Conservation (phyloP, 2,329 filamentous ascomycete species). For the Clonostachys rosea region DNA sequence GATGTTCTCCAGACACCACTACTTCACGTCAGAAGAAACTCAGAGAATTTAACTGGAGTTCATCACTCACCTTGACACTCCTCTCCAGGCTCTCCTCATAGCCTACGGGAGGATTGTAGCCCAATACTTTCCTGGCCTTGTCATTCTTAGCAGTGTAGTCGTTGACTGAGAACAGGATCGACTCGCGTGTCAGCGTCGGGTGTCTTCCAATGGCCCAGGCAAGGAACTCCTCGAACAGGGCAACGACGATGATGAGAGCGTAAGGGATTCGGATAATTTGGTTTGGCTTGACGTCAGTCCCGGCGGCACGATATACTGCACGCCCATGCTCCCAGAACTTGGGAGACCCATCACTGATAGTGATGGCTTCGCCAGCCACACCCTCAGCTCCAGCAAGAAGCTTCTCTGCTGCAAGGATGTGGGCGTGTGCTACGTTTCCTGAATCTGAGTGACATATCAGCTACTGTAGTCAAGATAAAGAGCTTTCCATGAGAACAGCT, state of each 20-base stretch:
- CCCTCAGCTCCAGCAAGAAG: slow-evolving; percentile 64
- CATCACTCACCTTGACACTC: too few species aligned
- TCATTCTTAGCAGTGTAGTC: slow-evolving; percentile 44
- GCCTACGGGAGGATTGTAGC: slow-evolving; percentile 50
- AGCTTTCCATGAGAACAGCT: too few species aligned
- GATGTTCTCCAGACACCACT: too few species aligned
- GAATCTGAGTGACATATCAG: slow-evolving; percentile 62
- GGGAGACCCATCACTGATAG: slow-evolving; percentile 85
- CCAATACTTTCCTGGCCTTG: slow-evolving; percentile 68
- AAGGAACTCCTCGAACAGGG: slow-evolving; percentile 46
- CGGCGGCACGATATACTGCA: slow-evolving; percentile 66
- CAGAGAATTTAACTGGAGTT: too few species aligned
- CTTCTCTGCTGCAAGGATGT: slow-evolving; percentile 73
- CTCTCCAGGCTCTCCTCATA: too few species aligned
- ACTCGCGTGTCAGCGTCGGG: slow-evolving; percentile 68
- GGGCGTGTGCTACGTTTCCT: slow-evolving; percentile 66
- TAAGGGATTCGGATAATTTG: slow-evolving; percentile 42
- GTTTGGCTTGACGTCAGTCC: slow-evolving; percentile 39
- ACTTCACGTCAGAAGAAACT: too few species aligned
- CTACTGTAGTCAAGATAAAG: slow-evolving; percentile 43
- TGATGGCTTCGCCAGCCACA: slow-evolving; percentile 81
- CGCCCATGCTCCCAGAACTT: slow-evolving; percentile 87
- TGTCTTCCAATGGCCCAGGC: slow-evolving; percentile 49
- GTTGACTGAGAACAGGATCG: slow-evolving; percentile 46
- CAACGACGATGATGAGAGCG: too few species aligned